These are phyloP conservation scores for Papilionanthe hybrid DNA, from an alignment of 116 monocot species.

Conservation along the genomic window DNA sequence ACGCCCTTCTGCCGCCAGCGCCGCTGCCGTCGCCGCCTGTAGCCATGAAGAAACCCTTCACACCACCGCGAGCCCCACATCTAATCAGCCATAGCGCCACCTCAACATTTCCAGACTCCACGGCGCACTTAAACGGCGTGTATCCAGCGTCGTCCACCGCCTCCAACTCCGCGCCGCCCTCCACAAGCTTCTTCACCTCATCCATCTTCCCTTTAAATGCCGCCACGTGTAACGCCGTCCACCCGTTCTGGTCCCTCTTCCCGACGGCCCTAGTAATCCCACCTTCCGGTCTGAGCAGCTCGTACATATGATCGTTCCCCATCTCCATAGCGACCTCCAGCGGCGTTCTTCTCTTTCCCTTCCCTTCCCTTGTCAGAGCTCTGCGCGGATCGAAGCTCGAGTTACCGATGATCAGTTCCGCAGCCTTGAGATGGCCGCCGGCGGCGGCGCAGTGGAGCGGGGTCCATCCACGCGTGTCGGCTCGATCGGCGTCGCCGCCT, in stretches of 20 bases:
- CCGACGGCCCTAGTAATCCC: conserved; percentile 1
- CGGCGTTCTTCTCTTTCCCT: conserved; percentile 20
- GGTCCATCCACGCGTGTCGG: conserved; percentile 35
- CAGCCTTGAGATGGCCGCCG: conserved; percentile 12
- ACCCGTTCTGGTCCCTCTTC: conserved; percentile 34
- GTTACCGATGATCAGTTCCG: conserved; percentile 7
- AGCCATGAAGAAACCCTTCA: conserved; percentile 6
- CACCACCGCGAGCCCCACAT: conserved; percentile 11
- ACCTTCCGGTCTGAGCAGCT: conserved; percentile 14
- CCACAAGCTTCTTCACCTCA: conserved; percentile 16
- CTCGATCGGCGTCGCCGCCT: conserved; percentile 25
- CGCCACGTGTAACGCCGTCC: conserved; percentile 38
- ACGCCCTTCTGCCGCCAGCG: background rate
- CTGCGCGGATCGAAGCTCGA: conserved; percentile 19
- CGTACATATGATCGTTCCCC: conserved; percentile 18
- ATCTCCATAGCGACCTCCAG: conserved; percentile 27
- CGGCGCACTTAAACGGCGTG: conserved; percentile 31
- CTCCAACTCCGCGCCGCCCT: conserved; percentile 23
- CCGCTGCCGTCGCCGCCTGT: background rate
- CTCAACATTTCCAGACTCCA: conserved; percentile 25
- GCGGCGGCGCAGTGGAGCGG: conserved; percentile 35
- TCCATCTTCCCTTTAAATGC: conserved; percentile 33
- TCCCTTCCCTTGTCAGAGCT: conserved; percentile 11
- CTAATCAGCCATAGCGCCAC: conserved; percentile 21
- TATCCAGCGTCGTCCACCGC: conserved; percentile 28